Conservation (phyloP, 2,329 filamentous ascomycete species). For the Pestalotiopsis sp. region DNA sequence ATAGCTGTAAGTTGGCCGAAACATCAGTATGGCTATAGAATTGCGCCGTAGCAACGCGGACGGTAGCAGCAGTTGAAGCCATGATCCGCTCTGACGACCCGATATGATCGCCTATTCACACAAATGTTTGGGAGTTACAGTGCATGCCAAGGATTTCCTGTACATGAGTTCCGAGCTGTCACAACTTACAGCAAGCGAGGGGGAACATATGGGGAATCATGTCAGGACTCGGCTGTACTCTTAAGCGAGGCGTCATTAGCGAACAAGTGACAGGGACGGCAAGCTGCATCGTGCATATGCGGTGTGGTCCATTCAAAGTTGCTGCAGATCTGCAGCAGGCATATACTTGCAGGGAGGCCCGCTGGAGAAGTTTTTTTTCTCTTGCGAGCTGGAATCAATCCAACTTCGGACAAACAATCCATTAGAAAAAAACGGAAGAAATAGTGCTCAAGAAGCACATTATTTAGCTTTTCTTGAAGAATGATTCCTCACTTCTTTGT, state of each 20-base stretch:
- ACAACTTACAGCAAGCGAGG: background rate
- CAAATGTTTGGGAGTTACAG: background rate
- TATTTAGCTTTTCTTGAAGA: too few relatives aligned
- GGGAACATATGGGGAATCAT: background rate
- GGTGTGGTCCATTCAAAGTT: background rate
- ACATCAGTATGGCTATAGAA: slow-evolving; percentile 4
- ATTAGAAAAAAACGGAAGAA: too few relatives aligned
- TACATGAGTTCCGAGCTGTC: background rate
- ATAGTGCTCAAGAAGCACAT: too few relatives aligned
- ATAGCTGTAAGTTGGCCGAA: background rate
- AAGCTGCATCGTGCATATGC: background rate
- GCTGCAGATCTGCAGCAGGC: background rate
- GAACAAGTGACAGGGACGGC: background rate
- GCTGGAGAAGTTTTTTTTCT: too few relatives aligned
- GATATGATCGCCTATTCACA: background rate
- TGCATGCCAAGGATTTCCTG: background rate
- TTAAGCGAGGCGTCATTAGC: background rate
- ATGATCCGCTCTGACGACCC: background rate
- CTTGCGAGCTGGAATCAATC: too few relatives aligned
- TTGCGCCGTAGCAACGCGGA: slow-evolving; percentile 1
- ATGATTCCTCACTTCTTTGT: too few relatives aligned
- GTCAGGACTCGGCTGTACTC: background rate
- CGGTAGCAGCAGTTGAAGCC: background rate
- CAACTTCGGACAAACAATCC: too few relatives aligned
- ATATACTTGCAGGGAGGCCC: too few relatives aligned